These are phyloP conservation scores for Eucalyptus cloeziana DNA, from an alignment of 345 rosid genomes.

Conservation along the genomic window DNA sequence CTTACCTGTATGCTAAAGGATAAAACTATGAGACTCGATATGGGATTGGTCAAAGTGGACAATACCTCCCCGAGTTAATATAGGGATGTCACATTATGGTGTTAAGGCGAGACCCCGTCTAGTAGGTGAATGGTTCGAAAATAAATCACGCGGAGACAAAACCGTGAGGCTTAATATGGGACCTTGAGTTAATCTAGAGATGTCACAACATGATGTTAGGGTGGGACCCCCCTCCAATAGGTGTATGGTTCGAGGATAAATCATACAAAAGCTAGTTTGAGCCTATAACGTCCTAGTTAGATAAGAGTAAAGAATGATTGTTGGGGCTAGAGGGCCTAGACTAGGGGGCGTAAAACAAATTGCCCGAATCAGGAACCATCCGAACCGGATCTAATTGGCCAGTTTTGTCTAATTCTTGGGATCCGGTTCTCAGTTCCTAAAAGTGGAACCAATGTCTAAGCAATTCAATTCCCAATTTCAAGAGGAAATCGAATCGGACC, in stretches of 20 bases:
- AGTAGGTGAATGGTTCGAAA: not conserved
- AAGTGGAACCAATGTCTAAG: no score
- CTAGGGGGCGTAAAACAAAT: no score
- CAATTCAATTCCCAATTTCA: no score
- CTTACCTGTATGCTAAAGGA: not conserved
- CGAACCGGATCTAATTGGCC: accelerated
- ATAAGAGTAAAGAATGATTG: not conserved
- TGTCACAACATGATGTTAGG: no score
- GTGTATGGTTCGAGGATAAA: not conserved
- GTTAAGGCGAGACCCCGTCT: not conserved
- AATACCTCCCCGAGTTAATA: not conserved
- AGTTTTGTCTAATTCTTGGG: no score
- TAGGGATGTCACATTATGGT: not conserved
- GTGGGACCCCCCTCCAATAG: not conserved
- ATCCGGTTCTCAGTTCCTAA: no score
- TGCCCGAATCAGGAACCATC: no score
- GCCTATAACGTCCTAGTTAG: accelerated
- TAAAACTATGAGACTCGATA: no score
- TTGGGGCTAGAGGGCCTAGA: not conserved
- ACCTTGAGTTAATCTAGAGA: not conserved
- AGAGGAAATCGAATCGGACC: no score
- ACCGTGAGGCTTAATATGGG: not conserved
- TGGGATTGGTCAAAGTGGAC: not conserved
- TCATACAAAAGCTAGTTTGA: not conserved
- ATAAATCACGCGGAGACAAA: not conserved